Base-by-base conservation (phyloP, 2,329 filamentous ascomycete species). In the Neonectria sp. region DNA sequence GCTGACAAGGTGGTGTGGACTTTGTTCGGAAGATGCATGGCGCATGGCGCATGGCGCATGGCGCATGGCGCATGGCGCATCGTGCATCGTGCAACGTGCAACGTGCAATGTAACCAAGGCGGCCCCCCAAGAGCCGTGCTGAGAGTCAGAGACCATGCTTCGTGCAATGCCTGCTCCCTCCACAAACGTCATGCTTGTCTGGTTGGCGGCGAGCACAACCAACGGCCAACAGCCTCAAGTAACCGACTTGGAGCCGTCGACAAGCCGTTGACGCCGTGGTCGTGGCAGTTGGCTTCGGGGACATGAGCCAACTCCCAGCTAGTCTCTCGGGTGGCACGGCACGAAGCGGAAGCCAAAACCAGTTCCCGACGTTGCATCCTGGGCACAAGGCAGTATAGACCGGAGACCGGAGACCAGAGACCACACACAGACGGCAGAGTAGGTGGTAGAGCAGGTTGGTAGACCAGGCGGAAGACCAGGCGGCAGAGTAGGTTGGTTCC, bases 281-380 rank as follows among this genome's bases (percentile, higher is more conserved):
- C 24, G 57, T 43, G 40, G 17, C 17, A n/a, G 59, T 65, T 29
- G 55, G 46, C 53, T 31, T 51, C 21, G 53, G 52, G 37, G 33
- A 49, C 53, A 53, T 53, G 59, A 21, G 40, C 17, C 40, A 43
- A 43, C 7, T 21, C 35, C 55, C 21, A 58, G 46, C 37, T 63
- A 67, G 57, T 25, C 46, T 31, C 52, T 43, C 72, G 74, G 72
- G 77, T 80, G 80, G 80, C 76, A 78, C 79, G 76, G 78, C 76
- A 79, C 74, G 77, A 77, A 75, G 76, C 78, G 76, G 74, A 71
- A 68, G 69, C 73, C 63, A 75, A 68, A 69, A 68, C 67, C 63
- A 67, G 65, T 63, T 61, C 56, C 63, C 67, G 63, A 58, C 45
- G 67, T 60, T 55, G 60, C 49, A 64, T 61, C 56, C 52, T 57